Conservation (phyloP, 2,329 filamentous ascomycete species). For the Ustulina deusta region DNA sequence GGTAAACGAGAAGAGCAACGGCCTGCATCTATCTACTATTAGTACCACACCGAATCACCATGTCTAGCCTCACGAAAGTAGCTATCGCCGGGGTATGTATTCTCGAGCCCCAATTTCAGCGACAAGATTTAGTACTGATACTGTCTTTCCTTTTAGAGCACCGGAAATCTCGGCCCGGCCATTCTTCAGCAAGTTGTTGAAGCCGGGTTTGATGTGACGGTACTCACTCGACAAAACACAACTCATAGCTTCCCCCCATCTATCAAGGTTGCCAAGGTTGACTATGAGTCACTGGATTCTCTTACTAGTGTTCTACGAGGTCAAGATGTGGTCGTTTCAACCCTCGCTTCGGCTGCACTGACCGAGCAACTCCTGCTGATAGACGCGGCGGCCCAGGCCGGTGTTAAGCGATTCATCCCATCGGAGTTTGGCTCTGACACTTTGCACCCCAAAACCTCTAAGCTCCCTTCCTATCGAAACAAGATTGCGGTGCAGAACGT, state of each 20-base stretch:
- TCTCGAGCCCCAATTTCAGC: not conserved
- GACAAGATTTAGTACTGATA: slow-evolving; percentile 1
- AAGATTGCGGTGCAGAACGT: slow-evolving; percentile 61
- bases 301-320: slow-evolving; percentile 63
- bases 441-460: slow-evolving; percentile 52
- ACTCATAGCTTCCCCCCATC: slow-evolving; percentile 49
- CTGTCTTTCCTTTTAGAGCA: slow-evolving; percentile 26
- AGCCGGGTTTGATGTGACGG: slow-evolving; percentile 62
- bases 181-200: slow-evolving; percentile 54
- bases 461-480: slow-evolving; percentile 62
- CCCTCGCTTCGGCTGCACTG: slow-evolving; percentile 53
- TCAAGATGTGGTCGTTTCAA: slow-evolving; percentile 68
- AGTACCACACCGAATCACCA: slow-evolving; percentile 3
- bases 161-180: slow-evolving; percentile 53
- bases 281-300: slow-evolving; percentile 61
- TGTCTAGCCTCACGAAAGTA: slow-evolving; percentile 42
- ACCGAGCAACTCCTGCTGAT: slow-evolving; percentile 62
- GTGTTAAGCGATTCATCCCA: slow-evolving; percentile 70
- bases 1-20: no score
- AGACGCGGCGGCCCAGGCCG: slow-evolving; percentile 68
- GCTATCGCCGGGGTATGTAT: slow-evolving; percentile 42
- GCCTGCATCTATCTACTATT: not conserved
- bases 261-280: slow-evolving; percentile 59
- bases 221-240: slow-evolving; percentile 64
- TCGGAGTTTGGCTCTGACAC: slow-evolving; percentile 65